A percentile compares a stretch with the other conserved stretches of the same genome.
Conservation (phyloP, 1,284 basidiomycete genomes). For the Sutorius eximius region DNA sequence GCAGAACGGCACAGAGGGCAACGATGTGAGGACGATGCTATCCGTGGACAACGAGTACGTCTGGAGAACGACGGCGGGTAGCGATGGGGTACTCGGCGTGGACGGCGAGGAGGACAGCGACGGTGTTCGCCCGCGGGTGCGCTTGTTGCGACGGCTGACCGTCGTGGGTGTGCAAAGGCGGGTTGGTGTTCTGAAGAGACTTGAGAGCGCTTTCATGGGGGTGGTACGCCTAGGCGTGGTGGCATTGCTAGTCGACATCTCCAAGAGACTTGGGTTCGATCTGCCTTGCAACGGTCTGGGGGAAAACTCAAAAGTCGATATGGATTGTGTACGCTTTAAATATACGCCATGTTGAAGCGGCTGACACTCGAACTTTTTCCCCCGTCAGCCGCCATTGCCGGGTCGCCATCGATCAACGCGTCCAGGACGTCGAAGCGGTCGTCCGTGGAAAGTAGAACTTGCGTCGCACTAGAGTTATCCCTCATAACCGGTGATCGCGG, state of each 20-base stretch:
- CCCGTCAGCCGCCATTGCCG: constrained; percentile 9
- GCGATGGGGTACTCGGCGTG: constrained; percentile 1
- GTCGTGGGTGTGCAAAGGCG: constrained; percentile 19
- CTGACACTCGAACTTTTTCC: constrained; percentile 6
- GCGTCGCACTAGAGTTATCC: neutral
- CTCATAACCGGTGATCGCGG: neutral
- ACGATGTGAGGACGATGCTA: constrained; percentile 55
- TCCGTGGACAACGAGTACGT: constrained; percentile 50
- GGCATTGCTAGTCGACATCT: constrained; percentile 15
- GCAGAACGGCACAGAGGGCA: constrained; percentile 53
- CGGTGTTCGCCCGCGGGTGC: constrained; percentile 13
- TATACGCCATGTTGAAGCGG: constrained; percentile 1
- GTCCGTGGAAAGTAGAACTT: neutral
- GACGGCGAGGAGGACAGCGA: constrained; percentile 7
- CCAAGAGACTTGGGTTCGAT: neutral
- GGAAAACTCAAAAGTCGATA: neutral
- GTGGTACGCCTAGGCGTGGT: constrained; percentile 14
- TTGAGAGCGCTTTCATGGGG: constrained; percentile 19
- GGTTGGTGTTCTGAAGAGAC: constrained; percentile 28
- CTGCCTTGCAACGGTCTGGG: neutral
- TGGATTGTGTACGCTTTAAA: constrained; percentile 2
- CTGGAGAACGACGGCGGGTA: constrained; percentile 46
- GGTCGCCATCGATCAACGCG: neutral
- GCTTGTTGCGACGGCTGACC: constrained; percentile 22
- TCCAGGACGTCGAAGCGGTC: neutral